Percentiles rank a stretch among this genome's conserved stretches.
Conservation (phyloP, 1,284 basidiomycete species). For the Abortiporus biennis region DNA sequence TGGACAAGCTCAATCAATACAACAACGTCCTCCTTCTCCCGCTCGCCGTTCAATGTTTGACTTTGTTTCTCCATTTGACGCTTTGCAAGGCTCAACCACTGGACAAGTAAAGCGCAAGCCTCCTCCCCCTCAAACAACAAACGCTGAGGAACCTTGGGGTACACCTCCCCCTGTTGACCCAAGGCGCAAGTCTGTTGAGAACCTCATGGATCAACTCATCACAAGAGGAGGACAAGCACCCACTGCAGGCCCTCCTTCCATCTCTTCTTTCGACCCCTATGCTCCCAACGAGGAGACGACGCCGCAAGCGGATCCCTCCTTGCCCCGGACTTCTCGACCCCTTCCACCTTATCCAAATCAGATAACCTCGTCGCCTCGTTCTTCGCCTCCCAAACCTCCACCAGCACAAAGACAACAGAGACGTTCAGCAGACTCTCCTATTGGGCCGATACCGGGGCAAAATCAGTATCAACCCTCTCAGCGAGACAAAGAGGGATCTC, state of each 20-base stretch:
- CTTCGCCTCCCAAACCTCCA: constrained; percentile 54
- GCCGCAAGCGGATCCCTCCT: constrained; percentile 38
- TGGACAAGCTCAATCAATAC: constrained; percentile 27
- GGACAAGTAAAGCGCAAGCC: constrained; percentile 54
- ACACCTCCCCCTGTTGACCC: constrained; percentile 51
- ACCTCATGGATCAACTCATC: constrained; percentile 59
- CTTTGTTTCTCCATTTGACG: constrained; percentile 78
- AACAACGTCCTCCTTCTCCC: constrained; percentile 46
- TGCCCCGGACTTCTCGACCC: constrained; percentile 38
- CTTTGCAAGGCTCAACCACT: constrained; percentile 41
- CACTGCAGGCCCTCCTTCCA: constrained; percentile 24
- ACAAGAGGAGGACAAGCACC: constrained; percentile 48
- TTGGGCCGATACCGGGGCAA: constrained; percentile 39
- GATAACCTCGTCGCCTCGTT: constrained; percentile 51
- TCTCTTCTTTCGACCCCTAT: constrained; percentile 37
- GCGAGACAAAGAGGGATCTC: constrained; percentile 66
- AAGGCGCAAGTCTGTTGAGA: constrained; percentile 74
- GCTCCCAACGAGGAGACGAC: constrained; percentile 34
- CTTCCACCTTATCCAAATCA: constrained; percentile 48
- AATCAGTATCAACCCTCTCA: constrained; percentile 30
- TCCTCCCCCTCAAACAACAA: constrained; percentile 31
- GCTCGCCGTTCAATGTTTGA: constrained; percentile 77
- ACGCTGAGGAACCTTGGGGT: constrained; percentile 47
- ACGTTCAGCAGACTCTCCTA: constrained; percentile 27
- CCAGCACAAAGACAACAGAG: constrained; percentile 22